Conservation (phyloP, 2,329 filamentous ascomycete species). For the Ascochyta rabiei region DNA sequence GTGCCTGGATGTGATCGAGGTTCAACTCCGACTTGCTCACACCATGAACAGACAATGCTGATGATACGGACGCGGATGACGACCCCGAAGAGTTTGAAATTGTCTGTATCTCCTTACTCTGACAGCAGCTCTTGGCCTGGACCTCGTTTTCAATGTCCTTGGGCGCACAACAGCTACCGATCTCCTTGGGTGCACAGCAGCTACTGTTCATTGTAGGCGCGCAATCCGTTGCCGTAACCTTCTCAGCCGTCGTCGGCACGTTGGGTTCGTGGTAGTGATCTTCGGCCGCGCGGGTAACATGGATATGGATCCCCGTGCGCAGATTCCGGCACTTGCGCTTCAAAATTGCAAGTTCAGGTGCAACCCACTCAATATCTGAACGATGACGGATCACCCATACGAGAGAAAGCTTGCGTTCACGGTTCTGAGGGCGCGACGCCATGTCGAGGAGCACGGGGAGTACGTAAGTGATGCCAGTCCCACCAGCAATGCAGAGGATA, state of each 20-base stretch:
- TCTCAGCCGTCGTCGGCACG: conserved; percentile 26
- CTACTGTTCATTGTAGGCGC: neutral
- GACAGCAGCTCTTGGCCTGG: conserved; percentile 12
- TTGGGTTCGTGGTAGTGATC: conserved; percentile 21
- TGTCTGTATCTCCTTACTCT: conserved; percentile 32
- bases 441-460: conserved; percentile 44
- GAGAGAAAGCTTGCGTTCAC: conserved; percentile 38
- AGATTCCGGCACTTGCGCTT: conserved; percentile 35
- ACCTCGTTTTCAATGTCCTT: conserved; percentile 3
- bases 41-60: conserved; percentile 35
- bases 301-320: conserved; percentile 40
- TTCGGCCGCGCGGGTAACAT: conserved; percentile 39
- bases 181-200: conserved; percentile 3
- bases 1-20: conserved; percentile 33
- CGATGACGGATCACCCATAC: conserved; percentile 45
- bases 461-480: conserved; percentile 48
- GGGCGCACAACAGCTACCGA: conserved; percentile 1
- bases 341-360: conserved; percentile 40
- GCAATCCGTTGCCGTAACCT: conserved; percentile 22
- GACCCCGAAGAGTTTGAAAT: conserved; percentile 18
- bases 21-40: conserved; percentile 36
- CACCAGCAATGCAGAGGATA: conserved; percentile 45
- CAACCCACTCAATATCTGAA: conserved; percentile 45
- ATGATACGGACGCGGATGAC: conserved; percentile 30
- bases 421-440: conserved; percentile 29